A percentile compares a stretch with the other conserved stretches of the same genome.
These are phyloP conservation scores for Neurospora sp. DNA, from an alignment of 495 filamentous ascomycete species.

Conservation along the genomic window DNA sequence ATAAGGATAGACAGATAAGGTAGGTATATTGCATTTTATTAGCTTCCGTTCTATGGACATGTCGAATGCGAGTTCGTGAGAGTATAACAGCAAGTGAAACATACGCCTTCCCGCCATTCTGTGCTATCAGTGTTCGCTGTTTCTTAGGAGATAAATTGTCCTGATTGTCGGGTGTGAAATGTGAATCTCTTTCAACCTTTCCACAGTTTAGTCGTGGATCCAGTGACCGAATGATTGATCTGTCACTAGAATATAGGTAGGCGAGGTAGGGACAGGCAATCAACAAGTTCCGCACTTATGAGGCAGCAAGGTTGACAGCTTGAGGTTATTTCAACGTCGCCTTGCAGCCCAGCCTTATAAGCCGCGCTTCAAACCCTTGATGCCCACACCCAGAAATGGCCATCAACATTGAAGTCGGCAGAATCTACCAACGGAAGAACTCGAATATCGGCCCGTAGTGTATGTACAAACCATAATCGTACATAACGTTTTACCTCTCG, in stretches of 20 bases:
- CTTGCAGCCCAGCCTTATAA: not conserved
- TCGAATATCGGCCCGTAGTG: not conserved
- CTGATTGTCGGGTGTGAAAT: not conserved
- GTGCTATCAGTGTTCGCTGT: not conserved
- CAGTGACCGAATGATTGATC: not conserved
- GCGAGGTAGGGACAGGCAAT: not conserved
- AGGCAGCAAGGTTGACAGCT: not conserved
- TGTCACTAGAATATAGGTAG: not conserved
- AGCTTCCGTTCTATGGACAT: not conserved
- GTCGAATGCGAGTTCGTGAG: not conserved
- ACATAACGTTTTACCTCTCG: not conserved
- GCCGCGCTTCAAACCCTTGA: not conserved
- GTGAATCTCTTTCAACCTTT: not conserved
- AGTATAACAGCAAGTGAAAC: not conserved
- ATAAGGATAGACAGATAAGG: not conserved
- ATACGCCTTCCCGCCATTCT: not conserved
- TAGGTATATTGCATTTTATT: not conserved
- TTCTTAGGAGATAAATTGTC: not conserved
- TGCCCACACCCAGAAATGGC: not conserved
- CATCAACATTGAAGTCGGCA: not conserved
- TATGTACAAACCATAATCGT: not conserved
- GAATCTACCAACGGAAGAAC: not conserved
- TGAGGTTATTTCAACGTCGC: not conserved
- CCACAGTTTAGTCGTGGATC: not conserved
- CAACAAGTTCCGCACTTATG: not conserved